Base-by-base conservation (phyloP, 306 rosid species). In the Dalbergia cochinchinensis region DNA sequence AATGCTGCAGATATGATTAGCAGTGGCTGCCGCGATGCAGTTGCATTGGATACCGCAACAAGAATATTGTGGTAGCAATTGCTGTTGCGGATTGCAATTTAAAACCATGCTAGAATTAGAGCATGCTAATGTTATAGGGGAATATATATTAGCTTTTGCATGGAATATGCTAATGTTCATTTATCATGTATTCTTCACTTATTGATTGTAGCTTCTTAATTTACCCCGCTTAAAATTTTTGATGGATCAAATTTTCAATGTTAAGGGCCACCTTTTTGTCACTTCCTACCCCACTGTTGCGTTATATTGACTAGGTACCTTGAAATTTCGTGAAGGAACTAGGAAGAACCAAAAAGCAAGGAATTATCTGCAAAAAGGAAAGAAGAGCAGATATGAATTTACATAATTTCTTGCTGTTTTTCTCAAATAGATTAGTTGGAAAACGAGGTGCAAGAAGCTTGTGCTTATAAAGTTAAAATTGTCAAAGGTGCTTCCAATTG, bases 401-500 rank as follows among this genome's bases (percentile, higher is more conserved):
- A 16, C 74, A 41, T 7, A 59, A 37, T 82, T 81, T 74, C 6
- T 16, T 65, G 61, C 44, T 55, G 50, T 58, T 60, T 26, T 60
- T 35, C 58, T 26, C 8, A 61, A 61, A 61, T 50, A 58, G 60
- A 69, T 16, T 63, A 50, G 20, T 82, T 69, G 78, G 63, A 53
- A 69, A 42, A 76, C 50, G 54, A 12, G 60, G 44, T 61, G 51
- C 74, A 41, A 71, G 48, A 47, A 53, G 57, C 42, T 50, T 60
- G 72, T 26, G 50, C 65, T 60, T 71, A 71, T 51, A 1, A 51
- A 73, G 53, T 65, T 48, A 44, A 58, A 73, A 73, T 74, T 73
- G 19, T 34, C 74, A 57, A 74, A 48, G 72, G 78, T 59, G 76
- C 67, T 71, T 11, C 61, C 39, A 45, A 80, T 75, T 44, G 54